These are phyloP conservation scores for Syncephalastrum monosporum DNA, from an alignment of 371 early-diverging fungal species.

Conservation along the genomic window DNA sequence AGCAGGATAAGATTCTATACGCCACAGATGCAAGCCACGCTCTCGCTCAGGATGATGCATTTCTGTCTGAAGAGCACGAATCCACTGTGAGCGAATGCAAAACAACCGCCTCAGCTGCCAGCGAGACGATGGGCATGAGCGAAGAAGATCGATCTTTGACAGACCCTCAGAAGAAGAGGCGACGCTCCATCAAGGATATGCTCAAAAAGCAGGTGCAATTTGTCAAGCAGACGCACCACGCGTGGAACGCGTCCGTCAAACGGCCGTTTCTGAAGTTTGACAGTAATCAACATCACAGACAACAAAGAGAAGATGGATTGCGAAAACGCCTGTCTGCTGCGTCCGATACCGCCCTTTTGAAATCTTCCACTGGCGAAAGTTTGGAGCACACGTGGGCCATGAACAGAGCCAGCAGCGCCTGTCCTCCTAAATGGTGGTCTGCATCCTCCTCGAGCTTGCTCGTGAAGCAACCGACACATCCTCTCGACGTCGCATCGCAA, in stretches of 20 bases:
- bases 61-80: no score
- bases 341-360: no score
- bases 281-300: conserved; percentile 2
- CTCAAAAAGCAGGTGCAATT: conserved; percentile 13
- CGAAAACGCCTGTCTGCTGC: no score
- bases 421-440: conserved; percentile 7
- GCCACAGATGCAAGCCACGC: no score
- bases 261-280: conserved; percentile 7
- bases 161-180: conserved; percentile 7
- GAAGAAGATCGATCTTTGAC: neutral
- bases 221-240: conserved; percentile 13
- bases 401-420: neutral
- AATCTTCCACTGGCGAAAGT: neutral
- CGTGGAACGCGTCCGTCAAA: conserved; percentile 17
- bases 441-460: conserved; percentile 1
- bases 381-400: no score
- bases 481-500: neutral
- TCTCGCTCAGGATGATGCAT: no score
- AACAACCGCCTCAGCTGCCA: no score
- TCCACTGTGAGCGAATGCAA: no score
- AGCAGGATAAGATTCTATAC: no score
- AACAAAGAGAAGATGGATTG: neutral
- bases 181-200: no score
- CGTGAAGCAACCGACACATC: conserved; percentile 1
- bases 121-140: neutral